Conservation (phyloP, 805 yeast species). For the Monosporozyma aquatica region DNA sequence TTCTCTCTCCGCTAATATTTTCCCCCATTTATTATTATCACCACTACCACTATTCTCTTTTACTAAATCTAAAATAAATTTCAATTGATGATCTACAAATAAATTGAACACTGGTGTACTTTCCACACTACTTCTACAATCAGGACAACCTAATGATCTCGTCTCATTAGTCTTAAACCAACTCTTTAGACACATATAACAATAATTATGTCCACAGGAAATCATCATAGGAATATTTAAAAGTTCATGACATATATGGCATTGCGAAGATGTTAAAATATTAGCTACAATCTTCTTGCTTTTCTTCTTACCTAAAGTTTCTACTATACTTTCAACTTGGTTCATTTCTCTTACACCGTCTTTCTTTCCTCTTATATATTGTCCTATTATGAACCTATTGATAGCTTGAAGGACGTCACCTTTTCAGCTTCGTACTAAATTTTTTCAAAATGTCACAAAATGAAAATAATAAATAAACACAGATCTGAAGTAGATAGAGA, state of each 20-base stretch:
- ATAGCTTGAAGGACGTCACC: too few relatives aligned
- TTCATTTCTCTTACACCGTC: conserved; percentile 1
- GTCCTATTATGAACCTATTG: too few relatives aligned
- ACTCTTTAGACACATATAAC: conserved; percentile 52
- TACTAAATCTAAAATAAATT: conserved; percentile 32
- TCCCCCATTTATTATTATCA: conserved; percentile 12
- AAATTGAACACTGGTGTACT: conserved; percentile 47
- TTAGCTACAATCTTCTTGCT: conserved; percentile 12
- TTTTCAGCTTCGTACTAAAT: not conserved
- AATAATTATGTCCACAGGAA: conserved; percentile 66
- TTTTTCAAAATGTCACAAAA: not conserved
- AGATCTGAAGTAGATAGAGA: too few relatives aligned
- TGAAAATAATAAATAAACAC: not conserved
- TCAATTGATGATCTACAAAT: conserved; percentile 39
- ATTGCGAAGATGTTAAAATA: conserved; percentile 30
- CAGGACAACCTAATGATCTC: conserved; percentile 54
- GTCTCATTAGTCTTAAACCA: conserved; percentile 43
- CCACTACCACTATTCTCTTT: conserved; percentile 1
- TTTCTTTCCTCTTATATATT: too few relatives aligned
- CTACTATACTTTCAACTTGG: conserved; percentile 1
- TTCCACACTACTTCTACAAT: conserved; percentile 46
- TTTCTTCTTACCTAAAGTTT: conserved; percentile 8
- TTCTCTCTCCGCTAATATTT: conserved; percentile 15
- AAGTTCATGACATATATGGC: conserved; percentile 61
- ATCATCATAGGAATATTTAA: conserved; percentile 58